Base-by-base conservation (phyloP, 2,329 filamentous ascomycete species). In the Diaporthe sp. region DNA sequence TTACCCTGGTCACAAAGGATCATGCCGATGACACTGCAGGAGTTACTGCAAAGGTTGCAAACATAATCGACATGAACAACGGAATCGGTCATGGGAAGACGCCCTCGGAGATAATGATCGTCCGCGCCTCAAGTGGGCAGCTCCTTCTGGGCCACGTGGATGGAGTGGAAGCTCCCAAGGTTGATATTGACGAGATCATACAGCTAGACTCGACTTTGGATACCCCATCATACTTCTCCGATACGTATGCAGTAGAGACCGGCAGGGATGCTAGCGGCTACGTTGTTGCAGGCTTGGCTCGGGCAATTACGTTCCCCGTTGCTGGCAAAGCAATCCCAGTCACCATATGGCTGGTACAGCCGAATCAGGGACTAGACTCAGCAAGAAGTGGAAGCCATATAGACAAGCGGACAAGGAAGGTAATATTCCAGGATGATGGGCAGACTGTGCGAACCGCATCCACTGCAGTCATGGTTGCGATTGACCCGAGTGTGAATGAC, bases 51-150 rank as follows among this genome's bases (percentile, higher is more conserved):
- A 82, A 82, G 0, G 81, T 90, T 0, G 89, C 86, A 0, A 91
- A 88, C 77, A 37, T 22, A 4, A 60, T 60, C 31, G 57, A 60
- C 57, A 60, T 60, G 57, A 88, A 87, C 78, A 92, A 92, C 73
- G 91, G 91, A 1, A 79, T 92, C 0, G 88, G 86, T 0, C 89
- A 87, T 72, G 89, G 89, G 1, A 79, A 80, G 17, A 81, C 84
- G 0, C 75, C 80, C 0, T 78, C 81, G 25, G 86, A 90, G 76
- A 81, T 90, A 3, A 74, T 88, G 1, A 81, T 89, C 7, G 80
- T 78, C 2, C 87, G 87, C 77, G 85, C 86, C 34, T 77, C 81
- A 1, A 86, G 86, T 12, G 91, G 89, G 0, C 78, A 82, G 0
- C 72, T 92, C n/a, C 85, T 88, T 73, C 80, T 90, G 15, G 85